Percentiles rank a stretch among this genome's conserved stretches.
Evolutionary conservation across 2,329 filamentous ascomycete species (phyloP).

Genomic region (Neofusicoccum sp.): DNA sequence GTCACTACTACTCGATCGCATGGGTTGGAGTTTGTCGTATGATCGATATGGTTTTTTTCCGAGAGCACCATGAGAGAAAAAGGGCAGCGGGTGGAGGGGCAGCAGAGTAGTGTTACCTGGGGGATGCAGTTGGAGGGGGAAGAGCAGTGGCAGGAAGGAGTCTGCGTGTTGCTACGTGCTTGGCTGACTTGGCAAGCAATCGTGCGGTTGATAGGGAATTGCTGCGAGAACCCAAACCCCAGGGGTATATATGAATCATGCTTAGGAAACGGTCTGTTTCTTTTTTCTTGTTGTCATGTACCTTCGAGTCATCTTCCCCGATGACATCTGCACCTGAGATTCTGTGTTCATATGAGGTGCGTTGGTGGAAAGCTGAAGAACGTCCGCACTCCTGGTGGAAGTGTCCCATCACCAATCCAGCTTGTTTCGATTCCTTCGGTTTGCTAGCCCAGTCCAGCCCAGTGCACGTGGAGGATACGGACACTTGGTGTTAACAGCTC

Average conservation of each 20-base stretch:
- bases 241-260: background rate
- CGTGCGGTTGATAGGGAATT: background rate
- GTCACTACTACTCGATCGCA: too few relatives aligned
- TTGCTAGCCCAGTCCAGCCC: too few relatives aligned
- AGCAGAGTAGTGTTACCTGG: background rate
- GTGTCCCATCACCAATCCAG: too few relatives aligned
- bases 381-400: too few relatives aligned
- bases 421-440: too few relatives aligned
- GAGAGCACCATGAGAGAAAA: background rate
- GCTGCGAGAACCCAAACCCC: background rate
- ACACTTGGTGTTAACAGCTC: too few relatives aligned
- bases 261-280: background rate
- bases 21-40: constrained; percentile 4
- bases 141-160: background rate
- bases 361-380: too few relatives aligned
- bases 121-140: background rate
- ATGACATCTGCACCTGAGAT: too few relatives aligned
- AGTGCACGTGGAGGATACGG: too few relatives aligned
- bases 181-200: background rate
- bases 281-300: too few relatives aligned
- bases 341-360: too few relatives aligned
- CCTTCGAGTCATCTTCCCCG: too few relatives aligned
- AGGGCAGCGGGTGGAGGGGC: background rate
- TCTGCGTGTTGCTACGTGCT: background rate
- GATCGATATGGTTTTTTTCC: background rate